Evolutionary conservation across 768 basidiomycete species (phyloP), one percentile per base, ranked within the genome.

Genomic region (Lentinula detonsa): DNA sequence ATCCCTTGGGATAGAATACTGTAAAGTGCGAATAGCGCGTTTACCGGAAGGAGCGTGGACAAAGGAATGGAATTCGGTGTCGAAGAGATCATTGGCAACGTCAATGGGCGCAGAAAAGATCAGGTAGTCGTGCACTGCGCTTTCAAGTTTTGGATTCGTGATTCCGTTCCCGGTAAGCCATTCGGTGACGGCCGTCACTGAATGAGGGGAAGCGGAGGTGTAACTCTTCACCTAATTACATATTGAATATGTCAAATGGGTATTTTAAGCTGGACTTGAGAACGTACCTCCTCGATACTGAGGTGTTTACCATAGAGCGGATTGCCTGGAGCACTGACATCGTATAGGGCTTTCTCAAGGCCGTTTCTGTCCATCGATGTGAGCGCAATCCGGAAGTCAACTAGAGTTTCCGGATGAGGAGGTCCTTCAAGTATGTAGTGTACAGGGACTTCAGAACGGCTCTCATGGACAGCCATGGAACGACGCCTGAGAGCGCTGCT

Each of bases 351-450:
- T 21, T 64, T 65, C 61, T 71, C 68, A 15, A 76, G 67, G 1
- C 72, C 75, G 10, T 56, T 57, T 11, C 65, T 63, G 63, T 74
- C 56, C 48, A 63, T 64, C 55, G 70, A 69, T 9, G 62, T 64
- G 50, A 76, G 68, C 13, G 68, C 73, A 48, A 76, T 70, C 50
- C 70, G 71, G n/a, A 76, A 64, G 28, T 66, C 62, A 34, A 76
- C 65, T 21, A 59, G 23, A 4, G 59, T 63, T 28, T 66, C 61
- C 7, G 66, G 46, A 37, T 63, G 49, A 18, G 71, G 68, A 23
- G 66, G 18, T 2, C 69, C 66, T 48, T 49, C 61, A 39, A 50
- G 43, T 21, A 61, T 54, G 64, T 68, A 72, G 15, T 69, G 69
- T 10, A 52, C n/a, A n/a, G 71, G 71, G 4, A 61, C 56, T 15